Evolutionary conservation across 2,329 filamentous ascomycete species (phyloP), one percentile per base, ranked within the genome.

Genomic region (Aspergillus transmontanensis): DNA sequence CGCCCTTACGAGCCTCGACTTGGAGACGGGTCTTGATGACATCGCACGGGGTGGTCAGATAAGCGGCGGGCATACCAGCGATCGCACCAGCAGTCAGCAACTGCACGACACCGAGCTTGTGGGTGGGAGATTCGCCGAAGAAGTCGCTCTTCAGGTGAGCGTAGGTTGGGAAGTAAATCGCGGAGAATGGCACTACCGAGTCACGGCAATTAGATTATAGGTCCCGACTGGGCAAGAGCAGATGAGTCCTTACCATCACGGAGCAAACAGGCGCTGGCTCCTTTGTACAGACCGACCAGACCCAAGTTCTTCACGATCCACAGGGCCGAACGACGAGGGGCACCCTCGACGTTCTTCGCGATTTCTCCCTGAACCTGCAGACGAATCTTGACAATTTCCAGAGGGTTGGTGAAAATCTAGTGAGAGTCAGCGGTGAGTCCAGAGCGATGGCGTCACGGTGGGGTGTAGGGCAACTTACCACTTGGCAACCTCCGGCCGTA

Each of bases 11-110:
- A 26, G 94, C 94, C 80, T 99, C 95, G 63, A 99, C 95, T 79
- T 99, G 95, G 64, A 99, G 86, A 77, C 95, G 91, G 3, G 95
- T 99, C 86, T 99, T 99, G 89, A 99, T 98, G 66, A 99, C 95
- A 75, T 99, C 95, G 83, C 92, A 97, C 0, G 95, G 95, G 2
- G 95, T 99, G 28, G 95, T 99, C 66, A 99, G 85, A 82, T 99
- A 99, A 9, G 92, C 92, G 6, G 92, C 92, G 6, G 92, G 92
- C 91, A 95, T 95, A 80, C 92, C 92, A 36, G 92, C 92, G 68
- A 99, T 97, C 64, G 95, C 95, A 82, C 95, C 95, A 9, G 95
- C 93, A 23, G 92, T 95, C 66, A 99, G 86, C 61, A 99, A 90
- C 81, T 98, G 94, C 45, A 97, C 65, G 56, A 99, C 86, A 57